Percentiles rank a stretch among this genome's conserved stretches.
These are phyloP conservation scores for Nakataea oryzae DNA, from an alignment of 2,329 filamentous ascomycete genomes.

Conservation along the genomic window DNA sequence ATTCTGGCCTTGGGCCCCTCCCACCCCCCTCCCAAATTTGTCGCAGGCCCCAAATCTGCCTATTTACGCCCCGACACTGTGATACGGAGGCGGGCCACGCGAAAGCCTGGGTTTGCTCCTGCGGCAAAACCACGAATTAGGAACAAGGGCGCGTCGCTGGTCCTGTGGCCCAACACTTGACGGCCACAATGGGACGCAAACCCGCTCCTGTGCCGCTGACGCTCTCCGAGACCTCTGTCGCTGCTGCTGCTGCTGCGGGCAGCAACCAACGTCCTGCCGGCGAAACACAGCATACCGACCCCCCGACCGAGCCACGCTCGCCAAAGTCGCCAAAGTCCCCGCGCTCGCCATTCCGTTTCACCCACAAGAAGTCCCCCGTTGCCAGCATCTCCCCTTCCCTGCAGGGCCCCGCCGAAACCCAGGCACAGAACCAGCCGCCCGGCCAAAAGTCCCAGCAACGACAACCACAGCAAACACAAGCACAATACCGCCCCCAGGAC, in stretches of 20 bases:
- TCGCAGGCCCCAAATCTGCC: conserved; percentile 23
- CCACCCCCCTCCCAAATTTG: conserved; percentile 8
- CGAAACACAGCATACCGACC: conserved; percentile 21
- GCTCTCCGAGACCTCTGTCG: conserved; percentile 30
- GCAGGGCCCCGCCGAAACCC: conserved; percentile 6
- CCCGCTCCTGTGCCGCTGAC: conserved; percentile 47
- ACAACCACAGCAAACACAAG: conserved; percentile 5
- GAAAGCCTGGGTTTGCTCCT: conserved; percentile 20
- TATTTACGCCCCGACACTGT: conserved; percentile 22
- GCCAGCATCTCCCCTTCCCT: background rate
- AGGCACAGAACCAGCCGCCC: background rate
- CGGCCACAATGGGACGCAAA: conserved; percentile 42
- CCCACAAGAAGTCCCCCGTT: conserved; percentile 20
- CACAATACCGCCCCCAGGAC: conserved; percentile 16
- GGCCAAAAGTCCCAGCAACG: background rate
- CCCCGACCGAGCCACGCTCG: conserved; percentile 28
- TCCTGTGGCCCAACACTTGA: background rate
- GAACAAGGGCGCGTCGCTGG: conserved; percentile 2
- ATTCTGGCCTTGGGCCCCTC: conserved; percentile 9
- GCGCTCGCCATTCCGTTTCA: conserved; percentile 33
- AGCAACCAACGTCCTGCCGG: conserved; percentile 19
- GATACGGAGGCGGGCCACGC: conserved; percentile 21
- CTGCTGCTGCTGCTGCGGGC: conserved; percentile 9
- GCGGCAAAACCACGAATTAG: conserved; percentile 23
- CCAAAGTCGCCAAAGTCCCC: conserved; percentile 34